Evolutionary conservation across 331 rosid species (phyloP), one percentile per base, ranked within the genome.

Genomic region (Malus hybrid): DNA sequence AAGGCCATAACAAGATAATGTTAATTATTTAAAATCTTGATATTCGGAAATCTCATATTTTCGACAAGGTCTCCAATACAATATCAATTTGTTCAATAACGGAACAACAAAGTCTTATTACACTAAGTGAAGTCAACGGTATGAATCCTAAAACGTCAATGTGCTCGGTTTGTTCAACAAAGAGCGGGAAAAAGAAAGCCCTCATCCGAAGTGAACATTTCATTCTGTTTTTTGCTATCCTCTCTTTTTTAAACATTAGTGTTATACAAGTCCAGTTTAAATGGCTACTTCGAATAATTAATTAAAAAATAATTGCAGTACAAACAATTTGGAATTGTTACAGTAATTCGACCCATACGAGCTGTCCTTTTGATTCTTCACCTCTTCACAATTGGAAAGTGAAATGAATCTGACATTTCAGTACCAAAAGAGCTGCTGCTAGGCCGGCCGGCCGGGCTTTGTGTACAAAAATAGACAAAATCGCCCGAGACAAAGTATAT

Each of bases 401-500:
- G 12, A 62, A 62, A 62, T 14, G 66, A 28, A 29, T 14, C 16
- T 62, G 61, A 26, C 60, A 56, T 61, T 44, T 29, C 73, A 68
- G 58, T 61, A 44, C 65, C 78, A 52, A 71, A 73, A 58, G 70
- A 58, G 18, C 48, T 16, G 69, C 69, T 70, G 15, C 48, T 42
- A 42, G 48, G 48, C 48, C 5, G 67, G 53, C 63, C 56, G 4
- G 79, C 82, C 71, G 72, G 18, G 87, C 86, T 86, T 66, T 76
- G 34, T 36, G 70, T 77, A 71, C 70, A 66, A 78, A 85, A 85
- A 42, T 42, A 42, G 48, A 82, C 58, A 62, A 69, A 86, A 85
- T 86, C 88, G 78, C 89, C 86, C 34, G 19, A 62, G 75, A 8
- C 48, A 58, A 70, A 44, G 70, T 39, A 15, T 78, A 78, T 36